Conservation (phyloP, 495 filamentous ascomycete genomes). For the Penicillium lagena region DNA sequence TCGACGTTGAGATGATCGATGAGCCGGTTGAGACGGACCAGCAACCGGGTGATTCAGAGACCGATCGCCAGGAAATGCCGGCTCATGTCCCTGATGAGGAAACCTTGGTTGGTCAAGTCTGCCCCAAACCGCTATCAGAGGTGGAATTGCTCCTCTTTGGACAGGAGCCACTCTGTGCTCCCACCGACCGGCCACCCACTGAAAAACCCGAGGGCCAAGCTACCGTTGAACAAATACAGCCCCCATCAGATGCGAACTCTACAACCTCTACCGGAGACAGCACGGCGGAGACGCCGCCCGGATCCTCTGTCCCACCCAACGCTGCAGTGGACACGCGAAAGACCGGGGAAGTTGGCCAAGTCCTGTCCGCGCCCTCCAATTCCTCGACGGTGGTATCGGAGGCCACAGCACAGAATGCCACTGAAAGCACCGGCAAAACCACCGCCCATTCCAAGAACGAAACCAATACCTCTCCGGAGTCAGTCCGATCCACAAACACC, state of each 20-base stretch:
- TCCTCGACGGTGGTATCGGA: slow-evolving; percentile 15
- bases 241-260: slow-evolving; percentile 3
- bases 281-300: slow-evolving; percentile 3
- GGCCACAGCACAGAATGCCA: slow-evolving; percentile 15
- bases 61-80: not conserved
- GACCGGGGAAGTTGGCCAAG: slow-evolving; percentile 11
- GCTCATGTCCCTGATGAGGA: slow-evolving; percentile 1
- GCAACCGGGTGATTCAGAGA: slow-evolving; percentile 6
- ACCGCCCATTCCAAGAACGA: slow-evolving; percentile 24
- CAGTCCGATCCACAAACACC: slow-evolving; percentile 44
- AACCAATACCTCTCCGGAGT: slow-evolving; percentile 21
- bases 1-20: slow-evolving; percentile 43
- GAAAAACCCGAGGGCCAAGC: slow-evolving; percentile 3
- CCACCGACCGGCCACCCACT: slow-evolving; percentile 8
- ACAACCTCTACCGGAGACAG: slow-evolving; percentile 2
- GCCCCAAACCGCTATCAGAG: slow-evolving; percentile 8
- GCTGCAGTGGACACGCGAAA: slow-evolving; percentile 15
- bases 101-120: slow-evolving; percentile 8
- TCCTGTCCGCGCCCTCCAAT: slow-evolving; percentile 8
- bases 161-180: slow-evolving; percentile 11
- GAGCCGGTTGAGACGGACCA: slow-evolving; percentile 31
- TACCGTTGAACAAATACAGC: slow-evolving; percentile 2
- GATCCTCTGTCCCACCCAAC: slow-evolving; percentile 4
- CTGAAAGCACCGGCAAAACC: slow-evolving; percentile 17
- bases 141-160: slow-evolving; percentile 11